These are phyloP conservation scores for Cystobasidium sp. DNA, from an alignment of 1,284 basidiomycete genomes.

Conservation along the genomic window DNA sequence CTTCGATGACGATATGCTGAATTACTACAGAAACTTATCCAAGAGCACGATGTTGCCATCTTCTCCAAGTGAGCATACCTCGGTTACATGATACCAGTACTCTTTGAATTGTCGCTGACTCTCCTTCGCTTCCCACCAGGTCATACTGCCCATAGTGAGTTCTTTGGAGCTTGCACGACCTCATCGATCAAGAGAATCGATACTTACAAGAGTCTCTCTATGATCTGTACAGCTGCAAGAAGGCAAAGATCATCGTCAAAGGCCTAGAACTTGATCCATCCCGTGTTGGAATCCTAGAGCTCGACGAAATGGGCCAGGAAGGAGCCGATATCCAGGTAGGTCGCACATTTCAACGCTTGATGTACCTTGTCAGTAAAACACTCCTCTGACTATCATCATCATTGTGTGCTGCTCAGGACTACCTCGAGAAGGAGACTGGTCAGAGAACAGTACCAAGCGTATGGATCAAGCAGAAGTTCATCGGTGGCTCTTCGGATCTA, in stretches of 20 bases:
- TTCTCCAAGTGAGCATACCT: conserved; percentile 35
- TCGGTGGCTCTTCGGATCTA: conserved; percentile 38
- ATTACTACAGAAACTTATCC: conserved; percentile 35
- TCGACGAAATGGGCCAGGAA: conserved; percentile 41
- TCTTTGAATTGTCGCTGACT: conserved; percentile 12
- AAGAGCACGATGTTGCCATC: conserved; percentile 41
- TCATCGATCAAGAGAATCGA: neutral
- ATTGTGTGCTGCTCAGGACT: too few relatives aligned
- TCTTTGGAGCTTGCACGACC: too few relatives aligned
- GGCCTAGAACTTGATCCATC: conserved; percentile 30
- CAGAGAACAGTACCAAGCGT: conserved; percentile 41
- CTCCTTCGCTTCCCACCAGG: conserved; percentile 6
- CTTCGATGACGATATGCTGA: neutral
- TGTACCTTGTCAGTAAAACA: too few relatives aligned
- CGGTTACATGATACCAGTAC: too few relatives aligned
- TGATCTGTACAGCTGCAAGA: conserved; percentile 28
- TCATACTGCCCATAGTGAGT: conserved; percentile 44
- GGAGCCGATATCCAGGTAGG: conserved; percentile 37
- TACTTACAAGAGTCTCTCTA: neutral
- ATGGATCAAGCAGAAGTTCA: conserved; percentile 43
- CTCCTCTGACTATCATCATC: too few relatives aligned
- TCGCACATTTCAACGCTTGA: neutral
- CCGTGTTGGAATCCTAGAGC: conserved; percentile 37
- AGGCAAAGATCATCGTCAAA: conserved; percentile 39
- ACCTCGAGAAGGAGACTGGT: conserved; percentile 38